phyloP scores from a whole-genome alignment of 2,329 filamentous ascomycete genomes.

The Fusarium bactridioides region DNA sequence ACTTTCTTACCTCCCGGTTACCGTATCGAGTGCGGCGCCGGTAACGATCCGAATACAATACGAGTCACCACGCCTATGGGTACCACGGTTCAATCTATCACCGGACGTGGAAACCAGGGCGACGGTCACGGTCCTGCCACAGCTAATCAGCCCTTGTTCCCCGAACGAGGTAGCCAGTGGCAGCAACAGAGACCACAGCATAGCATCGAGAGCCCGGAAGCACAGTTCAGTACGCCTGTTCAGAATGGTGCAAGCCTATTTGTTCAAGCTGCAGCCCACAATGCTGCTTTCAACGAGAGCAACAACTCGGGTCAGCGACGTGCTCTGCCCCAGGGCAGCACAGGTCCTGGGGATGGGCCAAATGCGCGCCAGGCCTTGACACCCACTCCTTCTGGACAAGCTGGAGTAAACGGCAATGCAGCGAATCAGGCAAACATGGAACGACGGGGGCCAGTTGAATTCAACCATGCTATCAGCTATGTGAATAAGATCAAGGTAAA shows the following conservation, averaged over 20 bases:
- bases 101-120: conserved; percentile 56
- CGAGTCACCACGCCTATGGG: conserved; percentile 96
- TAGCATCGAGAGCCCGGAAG: conserved; percentile 69
- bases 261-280: conserved; percentile 52
- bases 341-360: conserved; percentile 53
- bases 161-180: conserved; percentile 62
- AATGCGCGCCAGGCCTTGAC: conserved; percentile 64
- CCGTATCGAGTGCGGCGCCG: conserved; percentile 92
- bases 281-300: conserved; percentile 45
- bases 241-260: conserved; percentile 60
- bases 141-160: conserved; percentile 55
- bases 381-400: conserved; percentile 66
- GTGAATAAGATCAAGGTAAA: conserved; percentile 99
- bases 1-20: conserved; percentile 97
- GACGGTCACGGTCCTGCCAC: conserved; percentile 52
- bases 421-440: conserved; percentile 72
- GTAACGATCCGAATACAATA: conserved; percentile 94
- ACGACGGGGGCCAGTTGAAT: conserved; percentile 93
- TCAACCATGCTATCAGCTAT: conserved; percentile 99
- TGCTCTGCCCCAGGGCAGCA: conserved; percentile 39
- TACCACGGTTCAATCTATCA: conserved; percentile 93
- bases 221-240: conserved; percentile 65
- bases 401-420: conserved; percentile 67
- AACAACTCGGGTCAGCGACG: conserved; percentile 45
- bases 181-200: conserved; percentile 64